Evolutionary conservation across 2,329 filamentous ascomycete species (phyloP).

Genomic region (Cercospora janseana): DNA sequence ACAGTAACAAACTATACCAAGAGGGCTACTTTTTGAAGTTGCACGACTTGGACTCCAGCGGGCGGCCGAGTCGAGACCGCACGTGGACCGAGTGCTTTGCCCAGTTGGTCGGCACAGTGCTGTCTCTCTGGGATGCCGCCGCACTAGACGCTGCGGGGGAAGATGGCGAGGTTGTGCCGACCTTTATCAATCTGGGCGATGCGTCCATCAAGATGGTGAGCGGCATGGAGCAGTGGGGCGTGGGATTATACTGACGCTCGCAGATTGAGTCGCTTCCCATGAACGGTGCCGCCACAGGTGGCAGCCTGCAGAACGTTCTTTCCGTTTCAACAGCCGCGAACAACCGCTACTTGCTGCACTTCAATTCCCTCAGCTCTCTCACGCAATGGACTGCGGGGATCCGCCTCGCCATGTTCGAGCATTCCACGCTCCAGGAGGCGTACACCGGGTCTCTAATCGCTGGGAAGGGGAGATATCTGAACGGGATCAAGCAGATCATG

Average conservation of each 20-base stretch:
- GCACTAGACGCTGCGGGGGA: conserved; percentile 85
- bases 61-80: conserved; percentile 78
- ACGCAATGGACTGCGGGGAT: conserved; percentile 96
- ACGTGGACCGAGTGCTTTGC: conserved; percentile 97
- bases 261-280: conserved; percentile 74
- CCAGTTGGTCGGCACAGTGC: conserved; percentile 88
- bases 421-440: conserved; percentile 87
- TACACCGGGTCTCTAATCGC: conserved; percentile 96
- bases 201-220: conserved; percentile 94
- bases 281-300: conserved; percentile 68
- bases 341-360: conserved; percentile 93
- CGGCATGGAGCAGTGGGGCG: background rate
- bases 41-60: conserved; percentile 89
- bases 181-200: conserved; percentile 95
- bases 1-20: conserved; percentile 94
- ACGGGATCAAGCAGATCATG: conserved; percentile 88
- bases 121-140: conserved; percentile 93
- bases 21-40: conserved; percentile 97
- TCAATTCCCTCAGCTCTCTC: conserved; percentile 89
- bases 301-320: conserved; percentile 87
- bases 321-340: conserved; percentile 93
- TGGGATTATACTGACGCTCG: conserved; percentile 10
- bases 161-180: conserved; percentile 79
- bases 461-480: conserved; percentile 83
- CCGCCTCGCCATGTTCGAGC: conserved; percentile 88